Conservation (phyloP, 2,329 filamentous ascomycete species). For the Colletotrichum nymphaeae region DNA sequence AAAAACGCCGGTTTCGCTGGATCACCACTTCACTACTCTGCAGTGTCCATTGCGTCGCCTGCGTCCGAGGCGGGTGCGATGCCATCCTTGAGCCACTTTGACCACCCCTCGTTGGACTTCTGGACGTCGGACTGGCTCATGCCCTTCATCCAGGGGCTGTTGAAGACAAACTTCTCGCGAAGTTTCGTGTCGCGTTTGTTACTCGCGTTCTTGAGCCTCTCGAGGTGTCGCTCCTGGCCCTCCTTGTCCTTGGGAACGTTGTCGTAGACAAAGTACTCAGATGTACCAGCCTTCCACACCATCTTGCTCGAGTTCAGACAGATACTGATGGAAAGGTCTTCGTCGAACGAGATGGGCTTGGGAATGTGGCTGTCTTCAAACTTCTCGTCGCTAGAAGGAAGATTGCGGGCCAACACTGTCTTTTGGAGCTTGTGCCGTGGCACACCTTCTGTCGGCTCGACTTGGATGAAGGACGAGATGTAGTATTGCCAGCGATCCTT, state of each 20-base stretch:
- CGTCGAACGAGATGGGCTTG: constrained; percentile 71
- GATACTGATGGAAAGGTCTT: constrained; percentile 78
- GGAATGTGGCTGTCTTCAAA: constrained; percentile 72
- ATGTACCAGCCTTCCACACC: constrained; percentile 77
- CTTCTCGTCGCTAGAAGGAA: constrained; percentile 71
- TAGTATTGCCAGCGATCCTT: constrained; percentile 94
- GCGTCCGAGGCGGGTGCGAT: constrained; percentile 49
- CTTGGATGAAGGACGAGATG: constrained; percentile 88
- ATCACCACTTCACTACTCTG: constrained; percentile 36
- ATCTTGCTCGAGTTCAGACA: constrained; percentile 84
- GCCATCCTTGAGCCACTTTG: constrained; percentile 65
- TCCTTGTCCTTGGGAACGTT: constrained; percentile 76
- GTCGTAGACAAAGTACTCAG: constrained; percentile 79
- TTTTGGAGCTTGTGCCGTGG: constrained; percentile 72
- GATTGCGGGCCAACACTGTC: constrained; percentile 77
- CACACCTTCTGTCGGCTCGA: constrained; percentile 88
- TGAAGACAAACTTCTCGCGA: constrained; percentile 84
- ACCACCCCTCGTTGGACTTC: constrained; percentile 76
- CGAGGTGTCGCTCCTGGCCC: constrained; percentile 60
- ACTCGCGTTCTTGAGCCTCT: constrained; percentile 61
- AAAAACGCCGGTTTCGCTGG: background rate
- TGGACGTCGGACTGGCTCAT: constrained; percentile 82
- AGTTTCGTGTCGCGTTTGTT: constrained; percentile 78
- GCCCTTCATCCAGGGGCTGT: constrained; percentile 84
- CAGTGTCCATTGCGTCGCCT: constrained; percentile 40